These are phyloP conservation scores for Amniculicola lignicola DNA, from an alignment of 495 filamentous ascomycete species.

Conservation along the genomic window DNA sequence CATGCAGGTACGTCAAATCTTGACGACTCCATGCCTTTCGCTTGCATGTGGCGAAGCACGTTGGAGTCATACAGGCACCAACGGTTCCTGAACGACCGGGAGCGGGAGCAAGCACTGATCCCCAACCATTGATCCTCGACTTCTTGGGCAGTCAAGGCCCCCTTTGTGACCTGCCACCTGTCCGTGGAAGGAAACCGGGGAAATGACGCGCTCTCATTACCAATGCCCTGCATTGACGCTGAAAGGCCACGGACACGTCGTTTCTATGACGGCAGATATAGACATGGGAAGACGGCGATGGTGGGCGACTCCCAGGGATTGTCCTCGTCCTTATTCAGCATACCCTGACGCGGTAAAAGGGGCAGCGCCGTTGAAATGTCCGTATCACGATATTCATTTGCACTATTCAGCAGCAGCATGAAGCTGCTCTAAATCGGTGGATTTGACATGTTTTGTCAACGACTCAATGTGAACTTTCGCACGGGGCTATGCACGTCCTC, in stretches of 20 bases:
- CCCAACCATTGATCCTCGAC: neutral
- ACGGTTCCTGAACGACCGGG: neutral
- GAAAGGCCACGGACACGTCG: too few species aligned
- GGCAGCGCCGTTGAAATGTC: neutral
- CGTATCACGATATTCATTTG: neutral
- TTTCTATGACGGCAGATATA: too few species aligned
- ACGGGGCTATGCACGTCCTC: neutral
- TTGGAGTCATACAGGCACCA: neutral
- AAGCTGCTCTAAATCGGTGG: neutral
- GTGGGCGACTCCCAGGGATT: too few species aligned
- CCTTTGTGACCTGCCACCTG: too few species aligned
- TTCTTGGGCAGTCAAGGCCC: too few species aligned
- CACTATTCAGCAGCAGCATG: neutral
- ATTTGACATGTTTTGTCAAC: neutral
- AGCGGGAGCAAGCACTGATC: constrained; percentile 10
- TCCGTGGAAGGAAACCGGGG: too few species aligned
- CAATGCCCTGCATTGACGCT: too few species aligned
- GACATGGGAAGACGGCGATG: too few species aligned
- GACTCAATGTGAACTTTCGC: neutral
- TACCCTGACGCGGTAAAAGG: neutral
- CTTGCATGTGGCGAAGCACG: neutral
- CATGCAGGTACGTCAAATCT: neutral
- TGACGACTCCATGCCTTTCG: neutral
- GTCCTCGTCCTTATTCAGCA: neutral
- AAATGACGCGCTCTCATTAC: too few species aligned